phyloP scores from a whole-genome alignment of 139 green algal species.

The Asterochloris erici region DNA sequence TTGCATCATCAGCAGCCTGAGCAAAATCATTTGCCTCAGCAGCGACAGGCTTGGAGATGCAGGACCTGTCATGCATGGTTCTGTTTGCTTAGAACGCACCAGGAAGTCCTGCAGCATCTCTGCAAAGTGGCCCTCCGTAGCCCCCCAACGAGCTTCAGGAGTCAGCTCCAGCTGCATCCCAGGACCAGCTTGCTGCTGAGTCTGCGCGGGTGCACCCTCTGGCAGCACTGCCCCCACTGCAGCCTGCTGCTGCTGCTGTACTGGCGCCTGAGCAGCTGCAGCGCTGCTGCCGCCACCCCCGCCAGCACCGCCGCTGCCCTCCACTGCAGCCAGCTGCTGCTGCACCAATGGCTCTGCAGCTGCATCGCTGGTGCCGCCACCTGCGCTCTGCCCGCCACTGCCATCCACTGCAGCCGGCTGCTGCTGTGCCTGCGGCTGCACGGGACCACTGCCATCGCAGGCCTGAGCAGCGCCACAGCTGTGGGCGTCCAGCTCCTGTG shows the following conservation, averaged over 20 bases:
- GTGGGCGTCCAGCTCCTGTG: too few species aligned
- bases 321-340: too few species aligned
- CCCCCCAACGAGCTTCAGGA: background rate
- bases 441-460: too few species aligned
- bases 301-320: too few species aligned
- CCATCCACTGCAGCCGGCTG: background rate
- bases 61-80: background rate
- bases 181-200: background rate
- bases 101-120: constrained; percentile 11
- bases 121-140: background rate
- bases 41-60: background rate
- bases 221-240: background rate
- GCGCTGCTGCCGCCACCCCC: too few species aligned
- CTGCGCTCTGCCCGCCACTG: background rate
- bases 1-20: background rate
- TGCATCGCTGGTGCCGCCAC: too few species aligned
- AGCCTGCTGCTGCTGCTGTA: background rate
- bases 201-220: background rate
- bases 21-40: background rate
- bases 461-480: too few species aligned
- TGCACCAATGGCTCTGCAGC: too few species aligned
- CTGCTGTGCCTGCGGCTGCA: background rate
- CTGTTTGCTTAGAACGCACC: background rate
- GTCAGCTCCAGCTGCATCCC: background rate
- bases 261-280: background rate